Evolutionary conservation across 2,329 filamentous ascomycete species (phyloP).

Genomic region (Cylindrodendrum hubeiense): DNA sequence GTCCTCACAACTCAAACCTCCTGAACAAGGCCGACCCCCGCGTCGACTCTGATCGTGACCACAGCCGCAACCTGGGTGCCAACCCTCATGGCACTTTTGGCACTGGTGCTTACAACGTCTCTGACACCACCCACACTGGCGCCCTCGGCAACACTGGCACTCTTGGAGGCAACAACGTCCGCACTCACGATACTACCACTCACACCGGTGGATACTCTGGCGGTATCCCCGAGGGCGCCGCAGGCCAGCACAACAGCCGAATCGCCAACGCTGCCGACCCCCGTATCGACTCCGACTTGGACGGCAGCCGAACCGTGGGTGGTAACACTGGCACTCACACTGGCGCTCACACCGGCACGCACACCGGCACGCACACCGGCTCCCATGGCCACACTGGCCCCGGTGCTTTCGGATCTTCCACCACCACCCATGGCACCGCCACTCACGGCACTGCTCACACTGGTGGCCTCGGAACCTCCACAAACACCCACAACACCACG

Average conservation of each 20-base stretch:
- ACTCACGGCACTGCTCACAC: constrained; percentile 25
- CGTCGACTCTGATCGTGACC: constrained; percentile 66
- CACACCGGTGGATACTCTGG: constrained; percentile 21
- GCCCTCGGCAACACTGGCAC: constrained; percentile 39
- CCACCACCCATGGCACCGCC: constrained; percentile 24
- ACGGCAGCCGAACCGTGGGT: constrained; percentile 48
- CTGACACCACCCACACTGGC: constrained; percentile 51
- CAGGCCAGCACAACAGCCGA: constrained; percentile 60
- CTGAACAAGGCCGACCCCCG: constrained; percentile 66
- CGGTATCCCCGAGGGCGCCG: constrained; percentile 37
- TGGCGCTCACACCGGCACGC: constrained; percentile 31
- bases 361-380: constrained; percentile 23
- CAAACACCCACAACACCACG: background rate
- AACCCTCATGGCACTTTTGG: constrained; percentile 49
- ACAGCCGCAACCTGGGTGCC: constrained; percentile 47
- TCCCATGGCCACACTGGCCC: constrained; percentile 28
- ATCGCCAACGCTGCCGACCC: constrained; percentile 65
- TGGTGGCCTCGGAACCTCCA: background rate
- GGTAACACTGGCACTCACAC: constrained; percentile 23
- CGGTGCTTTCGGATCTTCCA: constrained; percentile 29
- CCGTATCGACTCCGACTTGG: constrained; percentile 66
- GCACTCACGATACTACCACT: constrained; percentile 5
- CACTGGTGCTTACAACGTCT: constrained; percentile 47
- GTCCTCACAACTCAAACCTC: constrained; percentile 60
- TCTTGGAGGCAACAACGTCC: constrained; percentile 1